A percentile compares a stretch with the other conserved stretches of the same genome.
Conservation (phyloP, 2,329 filamentous ascomycete species). For the Microsporum ferrugineum region DNA sequence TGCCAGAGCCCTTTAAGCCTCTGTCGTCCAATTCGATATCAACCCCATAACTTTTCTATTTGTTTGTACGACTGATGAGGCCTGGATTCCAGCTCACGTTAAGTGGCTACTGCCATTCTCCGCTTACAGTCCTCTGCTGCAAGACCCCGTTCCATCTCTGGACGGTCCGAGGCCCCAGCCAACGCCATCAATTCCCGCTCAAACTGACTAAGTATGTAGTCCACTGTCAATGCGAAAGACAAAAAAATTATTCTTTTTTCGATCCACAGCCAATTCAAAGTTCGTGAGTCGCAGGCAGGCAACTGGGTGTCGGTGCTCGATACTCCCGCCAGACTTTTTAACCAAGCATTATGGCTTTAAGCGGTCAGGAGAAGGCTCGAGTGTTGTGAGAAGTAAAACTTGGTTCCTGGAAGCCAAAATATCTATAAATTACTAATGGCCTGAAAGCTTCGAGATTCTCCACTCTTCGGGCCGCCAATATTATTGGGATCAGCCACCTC, state of each 20-base stretch:
- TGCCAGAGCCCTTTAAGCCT: not conserved
- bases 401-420: constrained; percentile 1
- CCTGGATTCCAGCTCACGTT: not conserved
- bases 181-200: not conserved
- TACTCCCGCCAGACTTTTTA: not conserved
- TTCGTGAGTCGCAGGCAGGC: not conserved
- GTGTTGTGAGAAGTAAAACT: not conserved
- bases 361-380: not conserved
- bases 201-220: not conserved
- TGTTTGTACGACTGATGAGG: not conserved
- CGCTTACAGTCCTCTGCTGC: not conserved
- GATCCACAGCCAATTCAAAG: not conserved
- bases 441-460: not conserved
- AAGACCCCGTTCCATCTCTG: not conserved
- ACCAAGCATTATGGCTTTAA: not conserved
- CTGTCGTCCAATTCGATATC: not conserved
- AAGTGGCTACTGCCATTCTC: not conserved
- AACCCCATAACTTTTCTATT: not conserved
- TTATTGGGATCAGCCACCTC: not conserved
- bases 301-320: not conserved
- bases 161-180: not conserved
- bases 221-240: not conserved
- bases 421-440: not conserved
- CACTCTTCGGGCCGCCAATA: not conserved
- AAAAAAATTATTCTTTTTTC: not conserved